Evolutionary conservation across 306 rosid species (phyloP), one percentile per base, ranked within the genome.

Genomic region (Canavalia gladiata): DNA sequence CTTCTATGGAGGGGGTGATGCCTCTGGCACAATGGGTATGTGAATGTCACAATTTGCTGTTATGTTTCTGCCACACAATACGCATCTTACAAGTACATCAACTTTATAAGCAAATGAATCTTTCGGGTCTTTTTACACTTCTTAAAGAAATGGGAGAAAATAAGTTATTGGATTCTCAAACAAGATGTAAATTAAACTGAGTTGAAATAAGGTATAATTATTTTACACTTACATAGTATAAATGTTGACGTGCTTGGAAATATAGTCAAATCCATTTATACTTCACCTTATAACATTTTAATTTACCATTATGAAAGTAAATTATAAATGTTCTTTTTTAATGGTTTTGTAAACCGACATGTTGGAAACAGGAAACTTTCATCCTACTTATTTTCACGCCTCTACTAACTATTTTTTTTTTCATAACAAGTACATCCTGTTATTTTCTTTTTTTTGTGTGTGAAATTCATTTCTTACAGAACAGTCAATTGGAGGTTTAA

Each of bases 1-100:
- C 74, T 92, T 92, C 89, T 92, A 92, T 68, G 97, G 97, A 3
- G 97, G 97, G 2, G 94, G 94, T 35, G 97, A 90, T 78, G 97
- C 97, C 28, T 77, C 97, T 65, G 97, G 94, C 8, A 92, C 97
- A 51, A 90, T 92, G 94, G 97, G 91, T 92, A 86, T 31, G 86
- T 85, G 91, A 90, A 86, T 31, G 86, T 85, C 0, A 54, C 65
- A 33, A 28, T 28, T 67, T 52, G 8, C 42, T 52, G 12, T 50
- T 33, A 42, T 60, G 57, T 51, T 76, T 33, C 1, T 29, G 45
- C 8, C 57, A 55, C 29, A 63, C 3, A 4, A 9, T 51, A 18
- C 25, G 7, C 5, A 25, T 10, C 25, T 18, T 18, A 18, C 25
- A 18, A 18, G 25, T 18, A 18, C 25, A 18, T 18, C 25, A 18